These are phyloP conservation scores for Domatiomyces catenatus DNA, from an alignment of 2,329 filamentous ascomycete species.

Conservation along the genomic window DNA sequence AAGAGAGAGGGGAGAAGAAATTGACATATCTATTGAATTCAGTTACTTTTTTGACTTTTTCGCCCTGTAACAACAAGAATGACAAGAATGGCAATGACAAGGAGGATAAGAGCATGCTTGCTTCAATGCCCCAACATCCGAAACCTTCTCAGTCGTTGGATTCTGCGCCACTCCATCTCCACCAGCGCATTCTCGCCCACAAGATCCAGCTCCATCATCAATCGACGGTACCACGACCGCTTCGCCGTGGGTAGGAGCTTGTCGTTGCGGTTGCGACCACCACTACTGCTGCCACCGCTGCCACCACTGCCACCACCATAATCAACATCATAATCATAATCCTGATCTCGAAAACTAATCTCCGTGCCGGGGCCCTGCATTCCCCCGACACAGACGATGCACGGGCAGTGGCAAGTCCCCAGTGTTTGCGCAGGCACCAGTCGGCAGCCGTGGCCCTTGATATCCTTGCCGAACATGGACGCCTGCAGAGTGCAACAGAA, in stretches of 20 bases:
- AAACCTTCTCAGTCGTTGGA: neutral
- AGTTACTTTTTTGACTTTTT: neutral
- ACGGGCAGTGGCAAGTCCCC: neutral
- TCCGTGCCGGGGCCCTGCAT: neutral
- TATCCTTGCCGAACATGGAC: neutral
- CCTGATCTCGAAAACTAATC: neutral
- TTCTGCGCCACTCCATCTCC: neutral
- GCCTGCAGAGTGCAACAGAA: neutral
- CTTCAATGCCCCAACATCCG: neutral
- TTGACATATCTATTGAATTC: neutral
- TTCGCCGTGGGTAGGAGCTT: neutral
- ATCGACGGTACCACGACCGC: neutral
- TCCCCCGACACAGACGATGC: neutral
- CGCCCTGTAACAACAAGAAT: neutral
- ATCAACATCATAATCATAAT: neutral
- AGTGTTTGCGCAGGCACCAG: neutral
- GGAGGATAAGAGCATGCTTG: neutral
- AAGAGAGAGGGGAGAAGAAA: too few species aligned
- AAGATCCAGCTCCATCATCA: neutral
- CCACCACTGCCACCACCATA: neutral
- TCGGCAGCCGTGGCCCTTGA: neutral
- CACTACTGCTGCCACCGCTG: too few species aligned
- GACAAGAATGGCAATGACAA: too few species aligned
- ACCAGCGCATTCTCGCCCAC: neutral
- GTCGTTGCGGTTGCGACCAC: neutral